Evolutionary conservation across 108 stramenopile genomes (phyloP).

Genomic region (Cyclotella baltica): DNA sequence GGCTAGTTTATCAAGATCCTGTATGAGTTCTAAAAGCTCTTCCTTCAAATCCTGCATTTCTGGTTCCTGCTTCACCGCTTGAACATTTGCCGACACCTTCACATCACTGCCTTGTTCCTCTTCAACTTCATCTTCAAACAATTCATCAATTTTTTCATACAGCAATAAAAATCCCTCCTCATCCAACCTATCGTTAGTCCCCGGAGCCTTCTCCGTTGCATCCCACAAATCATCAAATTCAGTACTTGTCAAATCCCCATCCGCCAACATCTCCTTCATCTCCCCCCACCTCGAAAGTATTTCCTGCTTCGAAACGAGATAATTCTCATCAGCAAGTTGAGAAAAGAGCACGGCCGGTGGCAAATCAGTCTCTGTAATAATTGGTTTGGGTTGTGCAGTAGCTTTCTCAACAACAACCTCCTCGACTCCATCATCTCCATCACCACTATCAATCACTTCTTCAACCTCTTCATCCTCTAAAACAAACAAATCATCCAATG

Average conservation of each 20-base stretch:
- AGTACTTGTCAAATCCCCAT: constrained; percentile 61
- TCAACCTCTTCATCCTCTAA: constrained; percentile 71
- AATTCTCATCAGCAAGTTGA: constrained; percentile 62
- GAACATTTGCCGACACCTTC: neutral
- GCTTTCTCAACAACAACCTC: constrained; percentile 21
- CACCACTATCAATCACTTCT: constrained; percentile 32
- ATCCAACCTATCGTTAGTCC: constrained; percentile 55
- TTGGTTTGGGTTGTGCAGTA: constrained; percentile 30
- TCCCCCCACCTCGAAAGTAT: constrained; percentile 71
- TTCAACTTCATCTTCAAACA: constrained; percentile 78
- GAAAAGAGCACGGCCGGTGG: constrained; percentile 78
- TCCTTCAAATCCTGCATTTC: constrained; percentile 34
- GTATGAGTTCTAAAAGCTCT: constrained; percentile 53
- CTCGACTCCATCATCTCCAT: constrained; percentile 28
- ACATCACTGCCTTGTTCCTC: constrained; percentile 28
- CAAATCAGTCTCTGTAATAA: constrained; percentile 58
- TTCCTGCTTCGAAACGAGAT: constrained; percentile 66
- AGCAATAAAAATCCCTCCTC: constrained; percentile 67
- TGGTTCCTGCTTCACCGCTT: neutral
- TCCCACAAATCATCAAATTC: constrained; percentile 74
- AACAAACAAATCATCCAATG: constrained; percentile 79
- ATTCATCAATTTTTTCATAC: constrained; percentile 72
- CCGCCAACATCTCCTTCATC: constrained; percentile 72
- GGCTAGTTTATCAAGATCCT: constrained; percentile 47
- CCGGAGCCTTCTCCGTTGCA: constrained; percentile 47